Base-by-base conservation (phyloP, 495 filamentous ascomycete species). In the Venustampulla echinocandica region DNA sequence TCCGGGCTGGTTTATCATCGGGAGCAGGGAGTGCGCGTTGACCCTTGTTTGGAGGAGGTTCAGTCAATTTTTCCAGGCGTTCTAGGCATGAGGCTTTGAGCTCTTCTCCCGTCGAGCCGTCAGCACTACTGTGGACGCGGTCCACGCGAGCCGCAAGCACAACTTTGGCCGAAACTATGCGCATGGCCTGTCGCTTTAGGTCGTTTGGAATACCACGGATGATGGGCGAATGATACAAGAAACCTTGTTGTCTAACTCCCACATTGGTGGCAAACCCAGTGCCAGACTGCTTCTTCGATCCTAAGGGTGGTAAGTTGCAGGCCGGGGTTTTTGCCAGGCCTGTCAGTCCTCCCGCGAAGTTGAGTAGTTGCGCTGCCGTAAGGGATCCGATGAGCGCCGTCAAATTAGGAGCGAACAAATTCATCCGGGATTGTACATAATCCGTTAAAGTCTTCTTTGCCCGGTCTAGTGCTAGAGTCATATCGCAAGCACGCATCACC, bases 361-460 rank as follows among this genome's bases (percentile, higher is more conserved):
- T 98, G 50, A 98, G 84, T 20, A 98, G 77, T 66, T 96, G 92
- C 18, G 92, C 93, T 19, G 93, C 90, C 7, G 90, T 96, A n/a
- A 95, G 74, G 1, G 90, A 88, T 34, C 93, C 92, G 46, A 98
- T 83, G 23, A 98, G 75, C 14, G 80, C 80, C n/a, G 93, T 93
- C 27, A 96, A 69, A 55, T 98, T 98, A 7, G 92, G 92, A 10
- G 93, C 92, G 57, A 95, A 96, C 37, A 94, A 74, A 54, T 79
- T 90, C 86, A 98, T 96, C 49, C 92, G 87, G 25, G 90, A 95
- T 67, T 95, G 82, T n/a, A 96, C 90, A 57, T 90, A 97, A 55
- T 92, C 82, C 2, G 89, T 96, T 38, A 97, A 77, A 24, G 79
- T 84, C 45, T 76, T 82, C 61, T 95, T 94, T 37, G 90, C 90